Percentiles rank a stretch among this genome's conserved stretches.
Evolutionary conservation across 345 rosid species (phyloP).

Genomic region (rapeseed (Brassica napus)): Da-Ae NC_063442.1:31349501-31350000

Average conservation of each 20-base stretch:
- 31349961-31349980: slow-evolving; percentile 16
- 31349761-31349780: slow-evolving; percentile 26
- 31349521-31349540: neutral
- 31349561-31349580: slow-evolving; percentile 16
- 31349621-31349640: slow-evolving; percentile 19
- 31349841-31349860: slow-evolving; percentile 30
- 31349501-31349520: neutral
- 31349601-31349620: slow-evolving; percentile 3
- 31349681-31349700: slow-evolving; percentile 13
- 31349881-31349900: slow-evolving; percentile 29
- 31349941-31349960: slow-evolving; percentile 37
- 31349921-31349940: slow-evolving; percentile 20
- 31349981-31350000: slow-evolving; percentile 29
- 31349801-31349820: slow-evolving; percentile 21
- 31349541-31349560: neutral
- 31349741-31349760: slow-evolving; percentile 36
- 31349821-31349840: slow-evolving; percentile 9
- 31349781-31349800: slow-evolving; percentile 22
- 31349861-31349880: slow-evolving; percentile 28
- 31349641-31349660: slow-evolving; percentile 29
- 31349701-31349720: slow-evolving; percentile 39
- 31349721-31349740: slow-evolving; percentile 30
- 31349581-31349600: slow-evolving; percentile 23
- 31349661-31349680: slow-evolving; percentile 25
- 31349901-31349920: slow-evolving; percentile 21